These are phyloP conservation scores for Phytophthora brassicae DNA, from an alignment of 352 stramenopile genomes.

Conservation along the genomic window DNA sequence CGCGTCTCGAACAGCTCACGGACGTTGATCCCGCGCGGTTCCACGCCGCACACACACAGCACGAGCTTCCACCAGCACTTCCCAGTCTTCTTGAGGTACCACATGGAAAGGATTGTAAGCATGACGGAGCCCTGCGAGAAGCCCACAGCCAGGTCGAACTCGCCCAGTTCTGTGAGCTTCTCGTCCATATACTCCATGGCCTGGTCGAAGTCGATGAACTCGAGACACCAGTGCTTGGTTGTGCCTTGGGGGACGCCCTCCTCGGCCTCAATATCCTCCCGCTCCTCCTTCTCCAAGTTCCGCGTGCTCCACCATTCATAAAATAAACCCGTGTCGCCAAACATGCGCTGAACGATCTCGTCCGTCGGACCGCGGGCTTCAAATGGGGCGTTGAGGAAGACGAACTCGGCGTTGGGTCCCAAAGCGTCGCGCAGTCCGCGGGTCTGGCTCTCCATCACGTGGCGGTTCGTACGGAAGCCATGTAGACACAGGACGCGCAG, in stretches of 20 bases:
- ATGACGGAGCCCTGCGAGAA: constrained; percentile 82
- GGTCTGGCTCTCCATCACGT: constrained; percentile 74
- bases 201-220: constrained; percentile 43
- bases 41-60: constrained; percentile 50
- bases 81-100: constrained; percentile 44
- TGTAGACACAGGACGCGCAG: constrained; percentile 77
- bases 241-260: constrained; percentile 21
- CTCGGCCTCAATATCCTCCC: constrained; percentile 36
- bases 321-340: constrained; percentile 60
- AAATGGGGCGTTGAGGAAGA: constrained; percentile 67
- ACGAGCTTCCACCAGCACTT: constrained; percentile 57
- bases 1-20: constrained; percentile 46
- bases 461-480: constrained; percentile 67
- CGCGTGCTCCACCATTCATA: constrained; percentile 74
- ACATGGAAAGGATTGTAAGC: constrained; percentile 64
- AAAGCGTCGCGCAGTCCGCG: constrained; percentile 58
- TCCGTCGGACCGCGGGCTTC: constrained; percentile 61
- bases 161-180: constrained; percentile 56
- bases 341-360: constrained; percentile 50
- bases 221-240: constrained; percentile 32
- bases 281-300: constrained; percentile 45
- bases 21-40: constrained; percentile 37
- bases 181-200: constrained; percentile 59
- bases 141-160: constrained; percentile 74
- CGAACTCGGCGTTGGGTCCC: constrained; percentile 61